Conservation (phyloP, 1,284 basidiomycete species). For the Somion occarium region DNA sequence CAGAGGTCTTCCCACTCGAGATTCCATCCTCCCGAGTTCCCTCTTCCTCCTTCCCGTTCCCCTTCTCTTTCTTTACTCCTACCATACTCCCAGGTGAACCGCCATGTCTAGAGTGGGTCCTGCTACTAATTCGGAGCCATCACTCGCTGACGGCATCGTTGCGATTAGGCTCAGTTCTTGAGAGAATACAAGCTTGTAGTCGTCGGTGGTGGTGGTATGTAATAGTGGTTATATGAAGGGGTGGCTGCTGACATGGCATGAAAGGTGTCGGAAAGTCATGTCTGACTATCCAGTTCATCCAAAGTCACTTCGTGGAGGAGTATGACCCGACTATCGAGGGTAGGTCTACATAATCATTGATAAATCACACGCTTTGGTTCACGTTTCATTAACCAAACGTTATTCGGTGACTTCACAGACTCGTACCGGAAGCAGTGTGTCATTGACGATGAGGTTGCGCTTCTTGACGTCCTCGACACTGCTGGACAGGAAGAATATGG, state of each 20-base stretch:
- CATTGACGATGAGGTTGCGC: constrained; percentile 96
- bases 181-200: constrained; percentile 97
- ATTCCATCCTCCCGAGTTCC: background rate
- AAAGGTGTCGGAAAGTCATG: constrained; percentile 95
- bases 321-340: constrained; percentile 98
- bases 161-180: constrained; percentile 54
- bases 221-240: no score
- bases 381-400: background rate
- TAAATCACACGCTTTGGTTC: background rate
- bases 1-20: background rate
- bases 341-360: constrained; percentile 25
- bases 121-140: no score
- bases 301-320: constrained; percentile 96
- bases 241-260: background rate
- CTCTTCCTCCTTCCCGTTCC: background rate
- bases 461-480: constrained; percentile 97
- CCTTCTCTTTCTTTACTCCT: background rate
- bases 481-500: constrained; percentile 99
- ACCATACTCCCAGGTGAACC: background rate
- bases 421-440: constrained; percentile 95
- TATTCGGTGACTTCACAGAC: constrained; percentile 41
- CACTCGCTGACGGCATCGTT: no score
- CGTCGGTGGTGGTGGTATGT: constrained; percentile 93
- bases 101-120: constrained; percentile 29
- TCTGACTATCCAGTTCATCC: constrained; percentile 97